Evolutionary conservation across 495 filamentous ascomycete species (phyloP).

Genomic region (Saxophila tyrrhenica): DNA sequence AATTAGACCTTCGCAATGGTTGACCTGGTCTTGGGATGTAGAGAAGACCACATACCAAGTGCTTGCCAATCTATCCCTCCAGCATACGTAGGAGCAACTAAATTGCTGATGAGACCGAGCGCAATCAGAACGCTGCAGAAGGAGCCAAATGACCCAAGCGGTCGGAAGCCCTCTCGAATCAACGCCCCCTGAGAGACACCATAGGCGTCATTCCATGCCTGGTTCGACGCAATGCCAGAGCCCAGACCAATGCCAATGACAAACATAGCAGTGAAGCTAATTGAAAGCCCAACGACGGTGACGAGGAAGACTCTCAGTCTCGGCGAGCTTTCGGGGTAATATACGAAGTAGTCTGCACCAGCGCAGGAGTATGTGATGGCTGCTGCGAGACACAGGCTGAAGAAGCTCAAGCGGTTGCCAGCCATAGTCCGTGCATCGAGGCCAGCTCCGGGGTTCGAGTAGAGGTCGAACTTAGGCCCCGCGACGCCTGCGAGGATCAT

Average conservation of each 20-base stretch:
- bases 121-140: slow-evolving; percentile 64
- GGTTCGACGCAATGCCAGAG: slow-evolving; percentile 43
- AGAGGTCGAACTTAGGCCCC: slow-evolving; percentile 49
- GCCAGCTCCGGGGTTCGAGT: slow-evolving; percentile 36
- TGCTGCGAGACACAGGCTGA: slow-evolving; percentile 52
- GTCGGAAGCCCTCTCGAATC: slow-evolving; percentile 52
- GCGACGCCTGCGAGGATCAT: slow-evolving; percentile 59
- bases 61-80: slow-evolving; percentile 54
- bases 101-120: slow-evolving; percentile 60
- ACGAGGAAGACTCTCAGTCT: slow-evolving; percentile 31
- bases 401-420: slow-evolving; percentile 55
- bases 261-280: slow-evolving; percentile 46
- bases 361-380: slow-evolving; percentile 52
- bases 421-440: slow-evolving; percentile 38
- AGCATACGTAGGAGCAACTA: slow-evolving; percentile 57
- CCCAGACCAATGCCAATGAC: slow-evolving; percentile 63
- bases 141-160: slow-evolving; percentile 56
- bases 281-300: slow-evolving; percentile 35
- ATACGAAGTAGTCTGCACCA: slow-evolving; percentile 56
- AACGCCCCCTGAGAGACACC: slow-evolving; percentile 51
- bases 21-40: too few species aligned
- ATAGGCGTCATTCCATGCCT: slow-evolving; percentile 44
- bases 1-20: too few species aligned
- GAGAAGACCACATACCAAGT: slow-evolving; percentile 17
- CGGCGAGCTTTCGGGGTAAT: slow-evolving; percentile 46